Percentiles rank a stretch among this genome's conserved stretches.
These are phyloP conservation scores for Fremontodendron californicum DNA, from an alignment of 345 rosid species.

Conservation along the genomic window DNA sequence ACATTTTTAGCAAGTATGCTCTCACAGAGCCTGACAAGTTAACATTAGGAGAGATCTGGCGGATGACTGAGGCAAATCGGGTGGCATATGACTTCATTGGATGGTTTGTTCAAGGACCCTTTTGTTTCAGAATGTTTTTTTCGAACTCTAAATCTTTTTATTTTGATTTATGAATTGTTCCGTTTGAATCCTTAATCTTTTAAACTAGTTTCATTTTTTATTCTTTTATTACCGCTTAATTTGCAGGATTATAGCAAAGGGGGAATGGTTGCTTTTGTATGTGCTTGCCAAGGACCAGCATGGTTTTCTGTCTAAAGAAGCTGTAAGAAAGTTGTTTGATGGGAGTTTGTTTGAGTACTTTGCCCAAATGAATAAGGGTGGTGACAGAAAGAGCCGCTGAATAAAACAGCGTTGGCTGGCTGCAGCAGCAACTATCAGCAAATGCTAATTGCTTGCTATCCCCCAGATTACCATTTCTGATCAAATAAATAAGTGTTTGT, in stretches of 20 bases:
- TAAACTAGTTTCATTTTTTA: too few relatives aligned
- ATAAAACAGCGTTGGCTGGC: constrained; percentile 56
- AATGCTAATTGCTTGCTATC: too few relatives aligned
- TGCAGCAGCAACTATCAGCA: too few relatives aligned
- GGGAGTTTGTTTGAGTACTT: constrained; percentile 67
- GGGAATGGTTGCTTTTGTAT: constrained; percentile 57
- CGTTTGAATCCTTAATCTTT: too few relatives aligned
- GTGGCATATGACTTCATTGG: constrained; percentile 55
- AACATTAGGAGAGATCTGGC: constrained; percentile 55
- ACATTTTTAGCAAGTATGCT: constrained; percentile 73
- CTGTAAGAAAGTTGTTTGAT: constrained; percentile 58
- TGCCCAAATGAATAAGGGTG: constrained; percentile 50
- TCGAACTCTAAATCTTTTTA: background rate
- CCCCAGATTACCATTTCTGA: too few relatives aligned
- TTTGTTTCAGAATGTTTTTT: too few relatives aligned
- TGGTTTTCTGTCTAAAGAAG: constrained; percentile 72
- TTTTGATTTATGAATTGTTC: too few relatives aligned
- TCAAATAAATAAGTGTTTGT: too few relatives aligned
- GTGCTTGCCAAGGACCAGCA: constrained; percentile 59
- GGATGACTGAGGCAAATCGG: constrained; percentile 63
- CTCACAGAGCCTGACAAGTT: constrained; percentile 45
- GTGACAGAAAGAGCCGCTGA: background rate
- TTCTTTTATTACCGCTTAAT: too few relatives aligned
- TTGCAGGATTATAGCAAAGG: constrained; percentile 46
- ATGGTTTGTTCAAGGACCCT: constrained; percentile 35